Evolutionary conservation across 2,329 filamentous ascomycete species (phyloP).

Genomic region (Pestalotiopsis sp.): DNA sequence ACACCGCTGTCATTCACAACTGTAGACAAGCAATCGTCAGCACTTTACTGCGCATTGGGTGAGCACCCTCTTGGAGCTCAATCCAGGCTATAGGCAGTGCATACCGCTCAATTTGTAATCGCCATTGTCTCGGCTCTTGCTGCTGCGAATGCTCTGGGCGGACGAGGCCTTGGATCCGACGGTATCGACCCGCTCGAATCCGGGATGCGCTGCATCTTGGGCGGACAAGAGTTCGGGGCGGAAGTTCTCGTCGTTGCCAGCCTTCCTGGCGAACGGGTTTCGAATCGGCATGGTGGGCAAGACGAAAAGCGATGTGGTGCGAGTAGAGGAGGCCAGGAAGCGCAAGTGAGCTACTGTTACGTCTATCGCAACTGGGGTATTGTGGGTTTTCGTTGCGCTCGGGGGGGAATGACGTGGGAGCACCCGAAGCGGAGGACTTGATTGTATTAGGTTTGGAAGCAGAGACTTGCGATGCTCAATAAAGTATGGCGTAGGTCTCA

Average conservation of each 20-base stretch:
- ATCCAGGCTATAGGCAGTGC: conserved; percentile 28
- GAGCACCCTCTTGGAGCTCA: not conserved
- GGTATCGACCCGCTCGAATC: conserved; percentile 65
- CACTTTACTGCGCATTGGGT: conserved; percentile 9
- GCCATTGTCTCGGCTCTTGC: conserved; percentile 62
- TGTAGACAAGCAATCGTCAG: conserved; percentile 39
- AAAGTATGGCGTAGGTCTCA: not conserved
- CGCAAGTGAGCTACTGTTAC: not conserved
- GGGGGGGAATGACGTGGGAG: not conserved
- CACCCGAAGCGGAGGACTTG: not conserved
- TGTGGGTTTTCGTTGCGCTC: not conserved
- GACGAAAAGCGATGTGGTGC: not conserved
- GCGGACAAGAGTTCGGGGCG: conserved; percentile 37
- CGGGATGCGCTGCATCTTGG: conserved; percentile 46
- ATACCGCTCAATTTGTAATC: conserved; percentile 83
- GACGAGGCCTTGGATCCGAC: conserved; percentile 64
- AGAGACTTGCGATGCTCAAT: not conserved
- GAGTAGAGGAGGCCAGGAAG: not conserved
- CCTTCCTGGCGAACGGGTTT: conserved; percentile 69
- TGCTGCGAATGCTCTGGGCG: conserved; percentile 62
- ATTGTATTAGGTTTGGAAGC: not conserved
- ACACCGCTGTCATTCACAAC: conserved; percentile 96
- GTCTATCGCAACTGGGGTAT: not conserved
- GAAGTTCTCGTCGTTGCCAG: conserved; percentile 58
- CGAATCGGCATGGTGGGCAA: conserved; percentile 64